Percentiles rank a stretch among this genome's conserved stretches.
Conservation (phyloP, 164 flowering plant genomes). For the Taxillus chinensis region DNA sequence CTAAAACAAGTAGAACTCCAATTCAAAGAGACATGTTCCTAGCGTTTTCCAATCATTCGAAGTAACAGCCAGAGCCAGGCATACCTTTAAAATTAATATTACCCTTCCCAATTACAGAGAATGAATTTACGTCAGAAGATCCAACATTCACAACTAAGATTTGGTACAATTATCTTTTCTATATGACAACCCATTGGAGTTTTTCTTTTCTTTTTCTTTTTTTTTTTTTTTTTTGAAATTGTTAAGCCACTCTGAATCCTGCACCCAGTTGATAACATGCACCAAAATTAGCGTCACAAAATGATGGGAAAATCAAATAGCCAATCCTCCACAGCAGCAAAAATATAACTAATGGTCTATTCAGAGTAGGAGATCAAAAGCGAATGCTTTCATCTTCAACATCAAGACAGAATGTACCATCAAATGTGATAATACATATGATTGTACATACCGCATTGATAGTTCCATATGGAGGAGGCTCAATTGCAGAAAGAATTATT, state of each 20-base stretch:
- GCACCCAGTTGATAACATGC: too few relatives aligned
- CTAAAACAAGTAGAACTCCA: too few relatives aligned
- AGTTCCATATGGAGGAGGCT: constrained; percentile 71
- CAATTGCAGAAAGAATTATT: constrained; percentile 32
- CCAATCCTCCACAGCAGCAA: too few relatives aligned
- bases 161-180: not conserved
- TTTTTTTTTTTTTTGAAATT: not conserved
- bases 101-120: not conserved
- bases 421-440: not conserved
- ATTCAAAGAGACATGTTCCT: too few relatives aligned
- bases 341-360: too few relatives aligned
- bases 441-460: constrained; percentile 49
- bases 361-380: too few relatives aligned
- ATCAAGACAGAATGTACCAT: too few relatives aligned
- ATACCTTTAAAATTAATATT: not conserved
- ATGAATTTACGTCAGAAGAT: not conserved
- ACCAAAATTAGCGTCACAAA: too few relatives aligned
- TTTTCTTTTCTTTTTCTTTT: not conserved
- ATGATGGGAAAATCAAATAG: too few relatives aligned
- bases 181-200: not conserved
- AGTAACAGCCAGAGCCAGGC: not conserved
- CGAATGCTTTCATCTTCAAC: too few relatives aligned
- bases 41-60: not conserved
- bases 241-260: too few relatives aligned
- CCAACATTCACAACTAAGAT: not conserved